Percentiles rank a stretch among this genome's conserved stretches.
These are phyloP conservation scores for Verticillium alfalfae DNA, from an alignment of 2,329 filamentous ascomycete genomes.

Conservation along the genomic window DNA sequence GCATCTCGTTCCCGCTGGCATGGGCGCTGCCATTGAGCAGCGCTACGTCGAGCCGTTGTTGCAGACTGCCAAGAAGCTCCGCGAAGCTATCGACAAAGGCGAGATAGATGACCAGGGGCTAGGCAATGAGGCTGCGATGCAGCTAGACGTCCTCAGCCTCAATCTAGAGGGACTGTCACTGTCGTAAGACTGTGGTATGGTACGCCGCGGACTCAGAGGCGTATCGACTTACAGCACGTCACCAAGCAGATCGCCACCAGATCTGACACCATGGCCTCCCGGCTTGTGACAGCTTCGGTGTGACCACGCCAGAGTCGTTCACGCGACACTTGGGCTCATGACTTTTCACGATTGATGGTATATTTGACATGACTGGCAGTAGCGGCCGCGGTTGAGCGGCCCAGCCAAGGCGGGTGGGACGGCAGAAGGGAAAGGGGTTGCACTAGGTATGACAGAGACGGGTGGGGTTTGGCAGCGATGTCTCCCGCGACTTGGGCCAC, in stretches of 20 bases:
- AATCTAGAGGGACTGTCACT: constrained; percentile 34
- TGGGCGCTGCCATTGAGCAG: constrained; percentile 52
- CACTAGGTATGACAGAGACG: not conserved
- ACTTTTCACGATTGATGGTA: not conserved
- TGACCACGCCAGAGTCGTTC: not conserved
- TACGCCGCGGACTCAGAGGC: no score
- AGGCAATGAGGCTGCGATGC: constrained; percentile 24
- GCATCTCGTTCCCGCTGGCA: constrained; percentile 47
- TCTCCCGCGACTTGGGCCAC: not conserved
- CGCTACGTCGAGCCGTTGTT: constrained; percentile 52
- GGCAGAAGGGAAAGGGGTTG: not conserved
- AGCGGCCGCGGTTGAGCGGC: not conserved
- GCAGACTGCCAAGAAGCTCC: constrained; percentile 31
- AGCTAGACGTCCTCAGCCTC: constrained; percentile 35
- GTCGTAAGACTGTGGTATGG: constrained; percentile 19
- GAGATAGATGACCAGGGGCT: constrained; percentile 19
- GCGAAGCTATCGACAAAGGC: constrained; percentile 22
- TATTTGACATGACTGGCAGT: not conserved
- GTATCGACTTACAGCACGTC: no score
- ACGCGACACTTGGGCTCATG: not conserved
- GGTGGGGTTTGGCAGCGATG: not conserved
- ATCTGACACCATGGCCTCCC: not conserved
- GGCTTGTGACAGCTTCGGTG: not conserved
- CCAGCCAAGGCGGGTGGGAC: not conserved
- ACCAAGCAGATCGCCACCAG: not conserved